Evolutionary conservation across 768 basidiomycete genomes (phyloP), one percentile per base, ranked within the genome.

Genomic region (Boletus subcaerulescens): DNA sequence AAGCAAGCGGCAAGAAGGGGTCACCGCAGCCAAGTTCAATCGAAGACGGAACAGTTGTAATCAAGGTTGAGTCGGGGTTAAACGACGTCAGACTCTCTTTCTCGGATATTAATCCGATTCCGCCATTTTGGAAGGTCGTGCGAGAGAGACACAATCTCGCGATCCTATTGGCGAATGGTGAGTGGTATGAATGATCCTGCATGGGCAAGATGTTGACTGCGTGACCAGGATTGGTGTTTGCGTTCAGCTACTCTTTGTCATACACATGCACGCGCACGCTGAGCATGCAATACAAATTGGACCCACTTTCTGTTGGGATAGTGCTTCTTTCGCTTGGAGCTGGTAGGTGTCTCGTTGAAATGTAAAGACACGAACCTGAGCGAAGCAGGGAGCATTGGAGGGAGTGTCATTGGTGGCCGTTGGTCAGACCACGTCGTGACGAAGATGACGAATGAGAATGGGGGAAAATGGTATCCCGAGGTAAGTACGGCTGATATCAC

Each of bases 221-320:
- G 24, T 31, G 50, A 26, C 12, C 58, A 86, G 91, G 87, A 15
- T 64, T 90, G 22, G 71, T 86, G 12, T 94, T 89, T 62, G 87
- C 84, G 0, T 85, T 84, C 48, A 80, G 76, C 38, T 93, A 87
- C 68, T 76, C 81, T 42, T 76, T 94, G 36, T 73, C 82, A 3
- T 95, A 92, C 66, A 90, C 90, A 0, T 83, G 83, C 15, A 78
- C 89, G 9, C 78, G 88, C 55, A 91, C 89, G 1, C 76, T 95
- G 12, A 78, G 74, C 8, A 66, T 71, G 29, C 69, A 76, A 3
- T 95, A 95, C 62, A 65, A 77, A 29, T 93, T 87, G 67, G 74
- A 81, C 44, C 74, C 93, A 0, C 73, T 94, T 5, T 75, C 83
- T 41, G 83, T 89, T 45, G 93, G 93, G 4, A 68, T 93, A 26